Percentiles rank a stretch among this genome's conserved stretches.
Evolutionary conservation across 2,329 filamentous ascomycete genomes (phyloP).

Genomic region (Claviceps purpurea): DNA sequence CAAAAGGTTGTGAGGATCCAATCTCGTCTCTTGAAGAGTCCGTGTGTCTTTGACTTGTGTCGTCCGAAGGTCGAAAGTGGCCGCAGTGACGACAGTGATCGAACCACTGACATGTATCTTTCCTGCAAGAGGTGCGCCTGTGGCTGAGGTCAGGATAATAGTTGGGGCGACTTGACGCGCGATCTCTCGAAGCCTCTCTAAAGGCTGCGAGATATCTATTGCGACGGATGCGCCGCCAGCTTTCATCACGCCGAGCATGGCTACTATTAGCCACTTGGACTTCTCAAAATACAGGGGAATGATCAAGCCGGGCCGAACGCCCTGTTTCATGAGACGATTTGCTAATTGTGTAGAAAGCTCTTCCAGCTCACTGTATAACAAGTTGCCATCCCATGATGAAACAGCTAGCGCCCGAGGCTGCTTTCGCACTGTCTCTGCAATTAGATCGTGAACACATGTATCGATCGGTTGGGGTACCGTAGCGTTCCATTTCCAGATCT

Average conservation of each 20-base stretch:
- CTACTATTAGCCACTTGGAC: constrained; percentile 31
- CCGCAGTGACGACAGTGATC: neutral
- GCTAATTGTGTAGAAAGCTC: constrained; percentile 28
- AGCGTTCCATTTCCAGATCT: constrained; percentile 34
- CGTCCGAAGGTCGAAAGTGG: too few species aligned
- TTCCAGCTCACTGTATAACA: constrained; percentile 31
- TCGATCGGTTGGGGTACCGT: constrained; percentile 25
- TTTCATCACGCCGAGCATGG: constrained; percentile 34
- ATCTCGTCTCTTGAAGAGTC: neutral
- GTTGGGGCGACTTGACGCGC: constrained; percentile 21
- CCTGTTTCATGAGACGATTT: constrained; percentile 22
- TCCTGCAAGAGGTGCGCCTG: neutral
- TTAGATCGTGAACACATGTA: constrained; percentile 33
- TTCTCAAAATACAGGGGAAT: constrained; percentile 39
- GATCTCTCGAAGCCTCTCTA: constrained; percentile 29
- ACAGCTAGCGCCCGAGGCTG: constrained; percentile 29
- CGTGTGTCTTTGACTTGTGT: too few species aligned
- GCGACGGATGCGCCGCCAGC: constrained; percentile 32
- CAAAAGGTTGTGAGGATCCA: neutral
- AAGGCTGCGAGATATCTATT: constrained; percentile 32
- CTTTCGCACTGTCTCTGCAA: constrained; percentile 23
- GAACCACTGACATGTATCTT: neutral
- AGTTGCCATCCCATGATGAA: constrained; percentile 34
- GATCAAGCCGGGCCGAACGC: constrained; percentile 24
- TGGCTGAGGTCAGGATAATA: neutral